Percentiles rank a stretch among this genome's conserved stretches.
These are phyloP conservation scores for Uronychia binucleata DNA, from an alignment of 73 alveolate species.

Conservation along the genomic window DNA sequence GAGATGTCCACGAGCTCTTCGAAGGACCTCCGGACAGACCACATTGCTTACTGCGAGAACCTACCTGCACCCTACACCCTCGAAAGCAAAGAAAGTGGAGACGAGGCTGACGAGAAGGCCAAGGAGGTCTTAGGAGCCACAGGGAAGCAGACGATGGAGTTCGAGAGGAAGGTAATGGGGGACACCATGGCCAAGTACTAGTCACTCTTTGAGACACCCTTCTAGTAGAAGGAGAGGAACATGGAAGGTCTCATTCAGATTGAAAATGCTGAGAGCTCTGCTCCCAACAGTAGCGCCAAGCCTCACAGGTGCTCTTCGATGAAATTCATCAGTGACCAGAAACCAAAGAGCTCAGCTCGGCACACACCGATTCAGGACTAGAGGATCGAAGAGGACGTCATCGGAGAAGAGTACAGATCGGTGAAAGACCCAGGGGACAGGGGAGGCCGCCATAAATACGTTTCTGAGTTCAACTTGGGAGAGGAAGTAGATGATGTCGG, in stretches of 20 bases:
- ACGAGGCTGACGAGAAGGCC: not conserved
- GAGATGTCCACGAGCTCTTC: not conserved
- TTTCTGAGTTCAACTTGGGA: not conserved
- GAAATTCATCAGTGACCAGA: not conserved
- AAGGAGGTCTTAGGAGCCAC: too few relatives aligned
- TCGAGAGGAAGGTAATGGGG: too few relatives aligned
- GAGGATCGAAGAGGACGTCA: not conserved
- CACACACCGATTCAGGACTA: not conserved
- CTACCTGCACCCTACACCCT: not conserved
- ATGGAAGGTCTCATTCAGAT: too few relatives aligned
- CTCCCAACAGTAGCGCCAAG: not conserved
- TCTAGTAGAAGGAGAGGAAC: too few relatives aligned
- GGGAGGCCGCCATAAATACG: not conserved
- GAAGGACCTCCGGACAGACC: not conserved
- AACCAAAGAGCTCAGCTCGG: not conserved
- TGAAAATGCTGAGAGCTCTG: not conserved
- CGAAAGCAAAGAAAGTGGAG: not conserved
- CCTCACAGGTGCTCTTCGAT: not conserved
- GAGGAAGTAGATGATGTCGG: not conserved
- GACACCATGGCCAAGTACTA: too few relatives aligned
- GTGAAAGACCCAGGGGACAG: not conserved
- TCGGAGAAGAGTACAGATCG: not conserved
- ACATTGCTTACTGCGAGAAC: not conserved
- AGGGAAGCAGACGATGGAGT: too few relatives aligned
- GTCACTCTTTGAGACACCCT: too few relatives aligned